Evolutionary conservation across 331 rosid species (phyloP), one percentile per base, ranked within the genome.

Genomic region (Prunus yedoensis): DNA sequence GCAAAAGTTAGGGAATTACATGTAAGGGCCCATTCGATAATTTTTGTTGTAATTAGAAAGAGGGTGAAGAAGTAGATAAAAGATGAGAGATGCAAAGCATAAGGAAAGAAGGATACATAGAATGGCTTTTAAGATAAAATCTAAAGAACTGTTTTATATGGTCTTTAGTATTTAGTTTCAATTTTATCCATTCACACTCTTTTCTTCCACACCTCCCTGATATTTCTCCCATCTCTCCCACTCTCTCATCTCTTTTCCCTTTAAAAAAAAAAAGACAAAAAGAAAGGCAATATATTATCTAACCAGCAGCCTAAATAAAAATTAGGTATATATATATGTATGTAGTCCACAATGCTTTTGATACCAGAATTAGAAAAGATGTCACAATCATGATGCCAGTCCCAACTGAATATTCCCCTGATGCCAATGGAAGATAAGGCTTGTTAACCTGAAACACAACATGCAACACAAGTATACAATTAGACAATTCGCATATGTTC

Each of bases 401-500:
- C 81, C 74, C 77, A 79, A 85, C 56, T 75, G 99, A 94, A 84
- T 85, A 94, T 77, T 94, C 99, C 66, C 99, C 97, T 1, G 99
- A 94, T 78, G 97, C 99, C 82, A 94, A 79, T 57, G 99, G 99
- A 83, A 92, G 99, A 89, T 94, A 89, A 57, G 97, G 96, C 87
- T 95, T 95, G 90, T 95, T 95, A 76, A 92, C 88, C 97, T 95
- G 92, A 84, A 84, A 68, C 8, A 13, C 56, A 79, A 77, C 51
- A 83, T 51, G 71, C 47, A 68, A 74, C 32, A 80, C 38, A 27
- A 49, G 64, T 62, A 65, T 68, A 54, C 50, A 79, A 46, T 76
- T 32, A 77, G 75, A 77, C 61, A 56, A 52, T 72, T 76, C 71
- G 54, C 17, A 50, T 28, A 77, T 45, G 9, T 58, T 78, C 64